Conservation (phyloP, 495 filamentous ascomycete genomes). For the Neurospora africana region DNA sequence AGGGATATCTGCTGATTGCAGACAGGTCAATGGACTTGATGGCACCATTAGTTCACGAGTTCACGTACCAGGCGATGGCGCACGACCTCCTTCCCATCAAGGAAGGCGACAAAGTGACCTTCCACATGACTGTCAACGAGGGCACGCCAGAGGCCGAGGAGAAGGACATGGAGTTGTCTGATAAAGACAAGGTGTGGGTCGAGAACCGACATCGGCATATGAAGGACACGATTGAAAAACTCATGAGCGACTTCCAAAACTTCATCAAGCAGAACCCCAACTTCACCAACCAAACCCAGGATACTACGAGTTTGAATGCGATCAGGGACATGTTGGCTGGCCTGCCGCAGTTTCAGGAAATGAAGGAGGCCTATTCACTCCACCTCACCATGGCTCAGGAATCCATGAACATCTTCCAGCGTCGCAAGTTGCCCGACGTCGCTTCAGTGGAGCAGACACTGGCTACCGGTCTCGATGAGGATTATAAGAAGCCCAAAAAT, state of each 20-base stretch:
- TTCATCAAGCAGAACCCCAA: constrained; percentile 92
- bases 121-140: constrained; percentile 67
- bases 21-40: constrained; percentile 88
- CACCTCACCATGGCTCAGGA: constrained; percentile 98
- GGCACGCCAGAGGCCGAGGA: constrained; percentile 53
- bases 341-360: constrained; percentile 84
- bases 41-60: constrained; percentile 84
- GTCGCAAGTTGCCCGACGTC: constrained; percentile 73
- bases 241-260: constrained; percentile 84
- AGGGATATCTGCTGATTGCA: constrained; percentile 73
- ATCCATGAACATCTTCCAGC: constrained; percentile 85
- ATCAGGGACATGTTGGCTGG: constrained; percentile 97
- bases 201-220: constrained; percentile 90
- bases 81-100: constrained; percentile 82
- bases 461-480: constrained; percentile 88
- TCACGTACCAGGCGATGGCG: constrained; percentile 97
- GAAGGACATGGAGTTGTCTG: constrained; percentile 82
- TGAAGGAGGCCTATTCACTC: constrained; percentile 89
- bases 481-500: constrained; percentile 82
- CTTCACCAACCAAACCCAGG: constrained; percentile 61
- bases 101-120: constrained; percentile 79
- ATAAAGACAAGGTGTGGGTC: constrained; percentile 88
- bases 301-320: constrained; percentile 69
- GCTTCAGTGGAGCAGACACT: constrained; percentile 76
- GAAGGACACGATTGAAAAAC: constrained; percentile 91